Evolutionary conservation across 352 stramenopile genomes (phyloP).

Genomic region (Globisporangium acanthophoron): DNA sequence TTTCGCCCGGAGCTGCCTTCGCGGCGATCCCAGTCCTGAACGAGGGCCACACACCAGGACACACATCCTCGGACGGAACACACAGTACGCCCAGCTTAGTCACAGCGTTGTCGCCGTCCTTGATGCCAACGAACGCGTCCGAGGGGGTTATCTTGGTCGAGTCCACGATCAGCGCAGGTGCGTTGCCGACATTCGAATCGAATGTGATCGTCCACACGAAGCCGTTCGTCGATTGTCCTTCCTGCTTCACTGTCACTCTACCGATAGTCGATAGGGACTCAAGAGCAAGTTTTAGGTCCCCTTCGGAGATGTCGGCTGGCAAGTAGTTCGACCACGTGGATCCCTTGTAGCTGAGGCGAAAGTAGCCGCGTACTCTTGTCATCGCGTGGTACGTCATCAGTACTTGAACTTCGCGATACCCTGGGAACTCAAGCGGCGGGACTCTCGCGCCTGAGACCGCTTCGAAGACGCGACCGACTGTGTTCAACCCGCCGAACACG

Average conservation of each 20-base stretch:
- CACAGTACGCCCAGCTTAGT: constrained; percentile 31
- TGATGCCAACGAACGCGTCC: constrained; percentile 42
- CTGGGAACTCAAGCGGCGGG: constrained; percentile 42
- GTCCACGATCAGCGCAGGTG: constrained; percentile 44
- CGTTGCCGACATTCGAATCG: constrained; percentile 55
- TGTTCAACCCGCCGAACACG: constrained; percentile 15
- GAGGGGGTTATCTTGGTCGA: constrained; percentile 49
- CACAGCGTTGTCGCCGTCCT: constrained; percentile 80
- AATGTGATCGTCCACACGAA: constrained; percentile 80
- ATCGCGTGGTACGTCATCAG: constrained; percentile 51
- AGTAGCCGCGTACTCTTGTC: constrained; percentile 46
- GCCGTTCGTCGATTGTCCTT: constrained; percentile 28
- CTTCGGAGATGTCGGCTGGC: constrained; percentile 25
- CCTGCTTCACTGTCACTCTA: constrained; percentile 37
- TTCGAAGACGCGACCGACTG: constrained; percentile 46
- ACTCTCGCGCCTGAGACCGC: constrained; percentile 35
- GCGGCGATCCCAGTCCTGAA: constrained; percentile 29
- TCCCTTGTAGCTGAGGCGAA: constrained; percentile 67
- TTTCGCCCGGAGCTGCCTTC: constrained; percentile 38
- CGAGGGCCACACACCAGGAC: constrained; percentile 39
- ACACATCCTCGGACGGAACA: constrained; percentile 38
- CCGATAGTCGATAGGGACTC: constrained; percentile 63
- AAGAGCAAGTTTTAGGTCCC: constrained; percentile 45
- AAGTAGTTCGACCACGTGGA: constrained; percentile 68
- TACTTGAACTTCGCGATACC: constrained; percentile 66